Conservation (phyloP, 306 rosid genomes). For the Vigna trinervia region DNA sequence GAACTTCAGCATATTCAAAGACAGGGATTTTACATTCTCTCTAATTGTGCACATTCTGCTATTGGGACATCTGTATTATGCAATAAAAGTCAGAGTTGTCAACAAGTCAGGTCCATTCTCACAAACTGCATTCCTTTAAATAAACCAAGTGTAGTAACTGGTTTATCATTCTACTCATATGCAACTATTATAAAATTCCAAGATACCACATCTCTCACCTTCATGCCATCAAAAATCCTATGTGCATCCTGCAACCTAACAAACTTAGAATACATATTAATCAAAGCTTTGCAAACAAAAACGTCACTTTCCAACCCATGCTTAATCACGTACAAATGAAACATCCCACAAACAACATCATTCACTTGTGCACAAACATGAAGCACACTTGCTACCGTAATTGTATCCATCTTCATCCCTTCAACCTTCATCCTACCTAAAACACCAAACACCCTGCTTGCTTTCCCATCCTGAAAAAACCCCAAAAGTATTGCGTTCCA, state of each 20-base stretch:
- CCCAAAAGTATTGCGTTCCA: too few species aligned
- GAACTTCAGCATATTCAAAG: slow-evolving; percentile 44
- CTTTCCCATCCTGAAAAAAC: too few species aligned
- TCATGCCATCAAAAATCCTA: slow-evolving; percentile 49
- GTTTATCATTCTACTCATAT: slow-evolving; percentile 56
- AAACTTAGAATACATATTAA: slow-evolving; percentile 56
- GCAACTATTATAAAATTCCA: slow-evolving; percentile 54
- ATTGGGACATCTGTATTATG: slow-evolving; percentile 56
- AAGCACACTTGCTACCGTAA: slow-evolving; percentile 53
- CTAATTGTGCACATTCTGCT: slow-evolving; percentile 47
- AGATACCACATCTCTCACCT: slow-evolving; percentile 52
- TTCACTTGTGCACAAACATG: slow-evolving; percentile 47
- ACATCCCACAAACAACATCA: slow-evolving; percentile 37
- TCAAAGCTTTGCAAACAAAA: slow-evolving; percentile 57
- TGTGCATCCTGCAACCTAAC: slow-evolving; percentile 48
- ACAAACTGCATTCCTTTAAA: slow-evolving; percentile 42
- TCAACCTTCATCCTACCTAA: background rate
- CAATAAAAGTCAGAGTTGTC: slow-evolving; percentile 53
- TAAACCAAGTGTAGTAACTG: slow-evolving; percentile 43
- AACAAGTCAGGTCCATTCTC: too few species aligned
- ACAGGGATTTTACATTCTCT: slow-evolving; percentile 50
- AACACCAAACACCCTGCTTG: too few species aligned
- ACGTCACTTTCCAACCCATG: slow-evolving; percentile 53
- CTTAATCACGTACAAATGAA: slow-evolving; percentile 57
- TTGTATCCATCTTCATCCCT: slow-evolving; percentile 50